These are phyloP conservation scores for Cudoniella acicularis DNA, from an alignment of 495 filamentous ascomycete genomes.

Conservation along the genomic window DNA sequence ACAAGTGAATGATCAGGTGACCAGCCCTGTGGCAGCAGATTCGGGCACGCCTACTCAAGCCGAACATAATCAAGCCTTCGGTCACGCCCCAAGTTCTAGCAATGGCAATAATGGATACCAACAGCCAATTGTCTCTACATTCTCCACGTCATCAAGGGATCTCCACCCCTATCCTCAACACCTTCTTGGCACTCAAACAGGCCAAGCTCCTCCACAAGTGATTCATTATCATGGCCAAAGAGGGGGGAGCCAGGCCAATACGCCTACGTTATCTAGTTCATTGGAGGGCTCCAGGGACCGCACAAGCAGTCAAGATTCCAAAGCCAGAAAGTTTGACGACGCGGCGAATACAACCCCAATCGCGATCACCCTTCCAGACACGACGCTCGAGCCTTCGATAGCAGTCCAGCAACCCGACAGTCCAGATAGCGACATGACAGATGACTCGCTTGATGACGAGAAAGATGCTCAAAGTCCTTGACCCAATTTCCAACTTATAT, in stretches of 20 bases:
- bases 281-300: slow-evolving; percentile 16
- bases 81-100: slow-evolving; percentile 36
- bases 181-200: slow-evolving; percentile 51
- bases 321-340: slow-evolving; percentile 14
- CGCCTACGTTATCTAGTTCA: slow-evolving; percentile 41
- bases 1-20: slow-evolving; percentile 33
- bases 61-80: slow-evolving; percentile 38
- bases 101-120: slow-evolving; percentile 53
- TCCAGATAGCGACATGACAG: slow-evolving; percentile 24
- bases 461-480: neutral
- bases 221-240: slow-evolving; percentile 58
- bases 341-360: slow-evolving; percentile 20
- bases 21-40: slow-evolving; percentile 39
- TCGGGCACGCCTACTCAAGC: slow-evolving; percentile 54
- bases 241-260: slow-evolving; percentile 58
- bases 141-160: slow-evolving; percentile 73
- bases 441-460: slow-evolving; percentile 16
- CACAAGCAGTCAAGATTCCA: slow-evolving; percentile 19
- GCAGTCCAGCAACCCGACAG: slow-evolving; percentile 17
- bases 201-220: slow-evolving; percentile 58
- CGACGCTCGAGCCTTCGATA: slow-evolving; percentile 19
- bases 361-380: slow-evolving; percentile 17
- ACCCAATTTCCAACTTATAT: no score
- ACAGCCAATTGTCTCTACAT: slow-evolving; percentile 66
- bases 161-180: slow-evolving; percentile 68